Evolutionary conservation across 1,284 basidiomycete genomes (phyloP).

Genomic region (Apiotrichum siamense): DNA sequence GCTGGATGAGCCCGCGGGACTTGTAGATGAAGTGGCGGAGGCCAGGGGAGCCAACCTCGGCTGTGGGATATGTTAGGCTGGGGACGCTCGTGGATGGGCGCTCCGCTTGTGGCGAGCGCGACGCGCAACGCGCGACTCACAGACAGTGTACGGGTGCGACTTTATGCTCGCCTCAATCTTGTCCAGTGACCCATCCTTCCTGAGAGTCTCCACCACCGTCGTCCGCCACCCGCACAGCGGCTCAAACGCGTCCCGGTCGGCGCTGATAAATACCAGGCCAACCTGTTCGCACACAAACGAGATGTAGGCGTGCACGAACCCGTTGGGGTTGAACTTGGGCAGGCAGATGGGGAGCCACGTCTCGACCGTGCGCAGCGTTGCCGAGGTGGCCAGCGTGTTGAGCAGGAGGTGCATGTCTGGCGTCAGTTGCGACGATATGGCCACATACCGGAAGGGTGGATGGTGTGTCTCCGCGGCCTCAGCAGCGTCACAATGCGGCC

Average conservation of each 20-base stretch:
- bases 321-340: slow-evolving; percentile 84
- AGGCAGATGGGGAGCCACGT: slow-evolving; percentile 94
- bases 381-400: slow-evolving; percentile 63
- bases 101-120: no score
- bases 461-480: slow-evolving; percentile 84
- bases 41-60: slow-evolving; percentile 73
- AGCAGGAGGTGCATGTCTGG: slow-evolving; percentile 79
- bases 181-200: slow-evolving; percentile 55
- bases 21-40: slow-evolving; percentile 93
- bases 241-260: slow-evolving; percentile 49
- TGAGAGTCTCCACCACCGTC: slow-evolving; percentile 59
- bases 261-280: slow-evolving; percentile 49
- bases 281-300: slow-evolving; percentile 56
- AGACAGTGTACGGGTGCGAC: slow-evolving; percentile 42
- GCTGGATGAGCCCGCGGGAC: slow-evolving; percentile 76
- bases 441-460: slow-evolving; percentile 75
- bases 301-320: slow-evolving; percentile 90
- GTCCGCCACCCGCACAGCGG: slow-evolving; percentile 62
- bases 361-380: slow-evolving; percentile 65
- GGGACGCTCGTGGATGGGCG: no score
- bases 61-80: slow-evolving; percentile 22
- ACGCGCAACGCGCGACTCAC: slow-evolving; percentile 22
- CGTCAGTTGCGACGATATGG: neutral
- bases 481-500: slow-evolving; percentile 80
- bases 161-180: slow-evolving; percentile 29